A percentile compares a stretch with the other conserved stretches of the same genome.
phyloP scores from a whole-genome alignment of 306 rosid species.

The Inga leiocalycina region DNA sequence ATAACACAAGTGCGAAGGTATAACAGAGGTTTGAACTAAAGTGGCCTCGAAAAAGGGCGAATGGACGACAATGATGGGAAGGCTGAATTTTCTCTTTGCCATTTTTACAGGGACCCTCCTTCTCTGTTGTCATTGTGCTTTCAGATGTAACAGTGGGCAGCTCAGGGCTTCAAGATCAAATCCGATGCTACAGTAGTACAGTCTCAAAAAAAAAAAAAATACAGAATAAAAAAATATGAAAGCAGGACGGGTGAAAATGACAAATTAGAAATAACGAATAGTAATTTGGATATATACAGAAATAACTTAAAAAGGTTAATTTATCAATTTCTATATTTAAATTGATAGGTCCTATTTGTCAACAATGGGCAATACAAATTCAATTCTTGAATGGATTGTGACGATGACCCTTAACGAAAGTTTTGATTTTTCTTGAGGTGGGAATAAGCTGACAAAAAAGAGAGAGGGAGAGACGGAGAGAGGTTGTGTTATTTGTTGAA shows the following conservation, averaged over 20 bases:
- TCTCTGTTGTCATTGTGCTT: not conserved
- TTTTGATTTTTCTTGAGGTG: not conserved
- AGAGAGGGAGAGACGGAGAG: not conserved
- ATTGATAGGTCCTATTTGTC: too few relatives aligned
- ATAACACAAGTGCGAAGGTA: too few relatives aligned
- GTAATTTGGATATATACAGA: too few relatives aligned
- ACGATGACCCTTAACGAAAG: not conserved
- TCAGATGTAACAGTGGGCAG: slow-evolving; percentile 39
- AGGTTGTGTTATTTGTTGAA: not conserved
- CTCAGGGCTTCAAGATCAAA: slow-evolving; percentile 29
- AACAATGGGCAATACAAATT: too few relatives aligned
- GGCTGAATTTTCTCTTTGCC: not conserved
- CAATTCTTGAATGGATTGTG: not conserved
- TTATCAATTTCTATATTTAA: too few relatives aligned
- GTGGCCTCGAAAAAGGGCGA: slow-evolving; percentile 26
- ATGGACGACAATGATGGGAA: slow-evolving; percentile 34
- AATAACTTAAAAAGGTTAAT: too few relatives aligned
- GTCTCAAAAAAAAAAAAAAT: not conserved
- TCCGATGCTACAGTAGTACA: not conserved
- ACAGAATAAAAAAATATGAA: too few relatives aligned
- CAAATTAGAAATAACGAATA: too few relatives aligned
- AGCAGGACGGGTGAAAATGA: too few relatives aligned
- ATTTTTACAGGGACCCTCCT: slow-evolving; percentile 26
- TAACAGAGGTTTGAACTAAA: not conserved
- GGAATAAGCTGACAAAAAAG: not conserved